Base-by-base conservation (phyloP, 2,329 filamentous ascomycete species). In the Botrytis fragariae region DNA sequence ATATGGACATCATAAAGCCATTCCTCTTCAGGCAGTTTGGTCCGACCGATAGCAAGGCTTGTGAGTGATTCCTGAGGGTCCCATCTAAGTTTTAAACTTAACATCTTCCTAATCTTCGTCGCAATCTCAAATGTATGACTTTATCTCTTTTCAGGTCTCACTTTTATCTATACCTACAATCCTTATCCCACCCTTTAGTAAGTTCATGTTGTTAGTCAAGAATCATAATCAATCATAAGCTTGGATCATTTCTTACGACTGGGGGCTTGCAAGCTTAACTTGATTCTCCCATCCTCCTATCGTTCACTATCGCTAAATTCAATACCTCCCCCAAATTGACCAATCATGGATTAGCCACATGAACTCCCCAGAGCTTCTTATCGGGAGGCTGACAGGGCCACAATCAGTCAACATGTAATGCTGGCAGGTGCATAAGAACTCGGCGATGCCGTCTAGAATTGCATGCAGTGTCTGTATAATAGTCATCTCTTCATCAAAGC, bases 381-480 rank as follows among this genome's bases (percentile, higher is more conserved):
- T 74, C 70, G 54, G 37, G 73, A 61, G 42, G 62, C 62, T 74
- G 62, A 67, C 68, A 60, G 61, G 68, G 39, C 64, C 39, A 39
- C 69, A 64, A 71, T 71, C 57, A 32, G 48, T 14, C 44, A 32
- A 48, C 39, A 16, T 63, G 64, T 39, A 37, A 48, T 64, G 68
- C 29, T 39, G 45, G 54, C 57, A 71, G 10, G n/a, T 42, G 68
- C 22, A 63, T 71, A 63, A 71, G 72, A 64, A 73, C 54, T 71
- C 57, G 72, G 45, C 12, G 18, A 44, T 71, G 67, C 68, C 39
- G 48, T 60, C 39, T 37, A 45, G 42, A 69, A 25, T 25, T 57
- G 42, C 12, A 65, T 32, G 10, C 25, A 25, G 32, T 29, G n/a
- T 32, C 37, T 54, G 14, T 39, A 54, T 29, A 25, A 29, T 16